phyloP scores from a whole-genome alignment of 202 grass and related monocot genomes.

The Bolboschoenoplectus hybrid region DNA sequence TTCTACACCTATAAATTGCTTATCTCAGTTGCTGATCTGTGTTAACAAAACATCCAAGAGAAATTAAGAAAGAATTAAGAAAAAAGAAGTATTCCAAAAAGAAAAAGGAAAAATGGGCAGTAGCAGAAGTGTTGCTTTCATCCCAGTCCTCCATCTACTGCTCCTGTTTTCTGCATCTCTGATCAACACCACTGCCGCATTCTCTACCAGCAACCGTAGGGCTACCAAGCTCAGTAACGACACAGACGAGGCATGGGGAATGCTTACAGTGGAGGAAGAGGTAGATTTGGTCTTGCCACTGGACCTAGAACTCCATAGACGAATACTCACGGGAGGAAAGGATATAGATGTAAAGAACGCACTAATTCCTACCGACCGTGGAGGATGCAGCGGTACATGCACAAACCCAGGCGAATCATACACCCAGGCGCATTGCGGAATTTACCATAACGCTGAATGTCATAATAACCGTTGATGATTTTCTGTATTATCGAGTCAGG shows the following conservation, averaged over 20 bases:
- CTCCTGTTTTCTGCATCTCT: not conserved
- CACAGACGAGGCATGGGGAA: not conserved
- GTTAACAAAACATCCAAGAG: not conserved
- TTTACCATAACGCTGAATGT: too few relatives aligned
- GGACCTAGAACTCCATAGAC: not conserved
- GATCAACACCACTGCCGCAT: not conserved
- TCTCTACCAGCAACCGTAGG: not conserved
- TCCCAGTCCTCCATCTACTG: not conserved
- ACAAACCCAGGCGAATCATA: not conserved
- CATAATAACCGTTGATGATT: too few relatives aligned
- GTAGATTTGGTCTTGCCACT: not conserved
- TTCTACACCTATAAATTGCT: not conserved
- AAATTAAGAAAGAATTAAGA: not conserved
- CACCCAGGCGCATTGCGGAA: not conserved
- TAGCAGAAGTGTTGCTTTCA: not conserved
- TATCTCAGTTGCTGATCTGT: not conserved
- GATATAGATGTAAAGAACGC: too few relatives aligned
- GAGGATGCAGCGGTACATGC: too few relatives aligned
- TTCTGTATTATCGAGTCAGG: too few relatives aligned
- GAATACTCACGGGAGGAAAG: not conserved
- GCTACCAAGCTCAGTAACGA: not conserved
- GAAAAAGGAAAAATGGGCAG: not conserved
- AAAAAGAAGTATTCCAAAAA: not conserved
- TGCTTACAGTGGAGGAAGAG: not conserved
- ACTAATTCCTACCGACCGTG: too few relatives aligned